Evolutionary conservation across 2,329 filamentous ascomycete species (phyloP), one percentile per base, ranked within the genome.

Genomic region (Fusarium buxicola): DNA sequence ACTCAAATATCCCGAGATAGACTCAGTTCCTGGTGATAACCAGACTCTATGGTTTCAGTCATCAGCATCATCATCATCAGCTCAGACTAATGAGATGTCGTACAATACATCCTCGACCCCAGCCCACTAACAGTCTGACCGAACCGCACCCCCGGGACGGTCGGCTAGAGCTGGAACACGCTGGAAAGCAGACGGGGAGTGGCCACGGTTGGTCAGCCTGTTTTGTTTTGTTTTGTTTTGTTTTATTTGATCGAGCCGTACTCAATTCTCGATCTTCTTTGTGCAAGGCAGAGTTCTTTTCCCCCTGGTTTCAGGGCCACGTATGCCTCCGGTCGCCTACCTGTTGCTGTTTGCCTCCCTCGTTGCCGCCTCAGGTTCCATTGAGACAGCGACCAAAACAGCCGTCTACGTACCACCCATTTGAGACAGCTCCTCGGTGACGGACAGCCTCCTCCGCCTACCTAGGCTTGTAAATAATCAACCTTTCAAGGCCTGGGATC

Each of bases 311-410:
- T 47, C 50, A 49, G 41, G 40, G 44, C 31, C 56, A 40, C 60
- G 60, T 45, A 48, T 64, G 55, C 44, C 40, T 36, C 25, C 18
- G 46, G 49, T 36, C 54, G 53, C 60, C 60, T 46, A 44, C 60
- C 60, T 46, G 40, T 34, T 13, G 15, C 18, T 27, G 18, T 36
- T 31, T 24, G 25, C 38, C 30, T 27, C 34, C 27, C 16, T 43
- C 12, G 47, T 28, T 15, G 47, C 32, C 25, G 38, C 32, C 32
- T 43, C n/a, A n/a, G n/a, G n/a, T n/a, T n/a, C n/a, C n/a, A n/a
- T n/a, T n/a, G n/a, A n/a, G n/a, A n/a, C n/a, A n/a, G n/a, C n/a
- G n/a, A n/a, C n/a, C n/a, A 18, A 16, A 18, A 8, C 35, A 25
- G 27, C n/a, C 44, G 28, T 45, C 41, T 24, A 7, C 31, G 28